Base-by-base conservation (phyloP, 805 yeast species). In the Spathaspora sp. region DNA sequence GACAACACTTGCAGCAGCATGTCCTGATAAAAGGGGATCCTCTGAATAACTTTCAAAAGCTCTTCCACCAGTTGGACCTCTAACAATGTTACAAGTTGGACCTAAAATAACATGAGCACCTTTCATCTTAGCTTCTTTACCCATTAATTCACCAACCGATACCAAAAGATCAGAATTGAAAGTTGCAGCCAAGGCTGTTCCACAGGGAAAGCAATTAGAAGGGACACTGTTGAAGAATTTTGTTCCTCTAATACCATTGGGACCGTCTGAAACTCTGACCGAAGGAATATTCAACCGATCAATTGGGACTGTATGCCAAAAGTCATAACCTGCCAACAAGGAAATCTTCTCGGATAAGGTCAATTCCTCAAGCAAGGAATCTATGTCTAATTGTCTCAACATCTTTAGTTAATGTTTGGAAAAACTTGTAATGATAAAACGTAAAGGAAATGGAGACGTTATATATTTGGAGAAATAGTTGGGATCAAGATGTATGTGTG, bases 181-280 rank as follows among this genome's bases (percentile, higher is more conserved):
- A 20, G 86, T 79, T 1, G 86, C 64, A 3, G 80, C 87, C 60
- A 83, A 63, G 8, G 73, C 86, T 11, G 87, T 80, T 28, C 86
- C 87, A 60, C 81, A 77, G 5, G 87, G 86, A 59, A 82, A 73
- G 55, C 85, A 81, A 52, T 81, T 83, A 45, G 85, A 72, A 12
- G 83, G 82, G 31, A 72, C 69, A 43, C 79, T 72, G 53, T 76
- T 68, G 62, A 80, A 78, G 59, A 81, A 80, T 44, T 66, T 72
- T n/a, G 84, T 80, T 42, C 87, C 87, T 57, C 87, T 70, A 43
- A 80, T 70, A 58, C 87, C 87, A 58, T 83, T 82, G 46, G 87
- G 87, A 14, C 87, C 87, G 62, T 83, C 87, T 12, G 63, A 52
- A 28, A 78, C 59, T 59, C 85, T 70, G 9, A 82, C 57, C 0